Evolutionary conservation across 2,329 filamentous ascomycete species (phyloP), one percentile per base, ranked within the genome.

Genomic region (Scolecobasidium constrictum): DNA sequence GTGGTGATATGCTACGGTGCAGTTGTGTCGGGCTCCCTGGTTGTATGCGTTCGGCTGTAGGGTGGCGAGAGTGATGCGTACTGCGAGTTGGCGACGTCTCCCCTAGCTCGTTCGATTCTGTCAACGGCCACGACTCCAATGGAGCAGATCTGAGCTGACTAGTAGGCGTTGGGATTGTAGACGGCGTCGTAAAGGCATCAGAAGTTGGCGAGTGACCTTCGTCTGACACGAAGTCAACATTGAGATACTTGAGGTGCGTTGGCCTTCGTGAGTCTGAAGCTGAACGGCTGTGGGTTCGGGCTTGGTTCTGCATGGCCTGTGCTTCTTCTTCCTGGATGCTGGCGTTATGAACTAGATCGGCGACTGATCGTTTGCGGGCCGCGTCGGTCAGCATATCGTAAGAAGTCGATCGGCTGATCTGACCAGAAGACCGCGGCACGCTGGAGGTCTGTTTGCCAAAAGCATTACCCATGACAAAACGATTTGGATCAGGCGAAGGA

Each of bases 121-220:
- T 43, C 21, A 43, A 26, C 31, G 41, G 41, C 41, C 41, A 43
- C 9, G 17, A 11, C 3, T 36, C 40, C 16, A 31, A 35, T 12
- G 9, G 11, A 15, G 40, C 28, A 12, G 40, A 35, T 9, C 9
- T 35, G 3, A 31, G 33, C 40, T 31, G 26, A n/a, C 26, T 31
- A 9, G 26, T 7, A 7, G 26, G n/a, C 9, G 26, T 31, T n/a
- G 26, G 26, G 26, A 31, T 31, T n/a, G 26, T 31, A n/a, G 26
- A 31, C 26, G 26, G 26, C n/a, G 26, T 9, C 26, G 9, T 7
- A n/a, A 31, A 7, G 26, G 9, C n/a, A n/a, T 31, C 26, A 22
- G 38, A 40, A 28, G n/a, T 26, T 11, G 28, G 40, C 6, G 28
- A 35, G 6, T 15, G 13, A 12, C 9, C 9, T 31, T 31, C 26